Conservation (phyloP, 106 monocot species). For the Iris macrosiphon region DNA sequence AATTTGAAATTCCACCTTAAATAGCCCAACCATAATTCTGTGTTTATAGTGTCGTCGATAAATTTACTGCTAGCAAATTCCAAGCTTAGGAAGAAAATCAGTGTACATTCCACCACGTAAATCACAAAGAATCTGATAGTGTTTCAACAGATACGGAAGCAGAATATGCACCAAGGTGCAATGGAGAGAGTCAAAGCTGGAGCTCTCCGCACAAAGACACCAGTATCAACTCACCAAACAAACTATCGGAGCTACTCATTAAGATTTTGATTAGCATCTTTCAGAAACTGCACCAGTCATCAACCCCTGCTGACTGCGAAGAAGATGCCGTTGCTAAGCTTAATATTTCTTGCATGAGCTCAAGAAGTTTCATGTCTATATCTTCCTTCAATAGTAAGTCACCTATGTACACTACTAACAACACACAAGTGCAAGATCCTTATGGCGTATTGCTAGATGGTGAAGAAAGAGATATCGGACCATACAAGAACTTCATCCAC, state of each 20-base stretch:
- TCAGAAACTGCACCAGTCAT: conserved; percentile 38
- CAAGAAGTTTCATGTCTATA: conserved; percentile 34
- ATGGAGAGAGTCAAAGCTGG: conserved; percentile 5
- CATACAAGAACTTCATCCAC: conserved; percentile 38
- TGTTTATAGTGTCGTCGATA: background rate
- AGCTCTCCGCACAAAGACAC: conserved; percentile 11
- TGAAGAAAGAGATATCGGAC: conserved; percentile 30
- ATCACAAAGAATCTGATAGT: background rate
- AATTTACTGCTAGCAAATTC: background rate
- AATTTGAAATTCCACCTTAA: background rate
- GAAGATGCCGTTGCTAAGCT: conserved; percentile 23
- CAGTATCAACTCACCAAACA: conserved; percentile 34
- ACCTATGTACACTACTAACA: conserved; percentile 18
- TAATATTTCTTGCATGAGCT: conserved; percentile 64
- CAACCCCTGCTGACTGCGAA: conserved; percentile 15
- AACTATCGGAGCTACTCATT: conserved; percentile 72
- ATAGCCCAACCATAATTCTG: background rate
- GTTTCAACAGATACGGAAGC: conserved; percentile 34
- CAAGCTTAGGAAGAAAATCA: background rate
- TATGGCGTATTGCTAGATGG: conserved; percentile 24
- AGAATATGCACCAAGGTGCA: conserved; percentile 17
- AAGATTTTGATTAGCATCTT: conserved; percentile 55
- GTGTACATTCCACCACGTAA: no score
- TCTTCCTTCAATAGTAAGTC: conserved; percentile 28
- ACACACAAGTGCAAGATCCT: conserved; percentile 15